phyloP scores from a whole-genome alignment of 2,329 filamentous ascomycete species.

The Pseudogymnoascus destructans region DNA sequence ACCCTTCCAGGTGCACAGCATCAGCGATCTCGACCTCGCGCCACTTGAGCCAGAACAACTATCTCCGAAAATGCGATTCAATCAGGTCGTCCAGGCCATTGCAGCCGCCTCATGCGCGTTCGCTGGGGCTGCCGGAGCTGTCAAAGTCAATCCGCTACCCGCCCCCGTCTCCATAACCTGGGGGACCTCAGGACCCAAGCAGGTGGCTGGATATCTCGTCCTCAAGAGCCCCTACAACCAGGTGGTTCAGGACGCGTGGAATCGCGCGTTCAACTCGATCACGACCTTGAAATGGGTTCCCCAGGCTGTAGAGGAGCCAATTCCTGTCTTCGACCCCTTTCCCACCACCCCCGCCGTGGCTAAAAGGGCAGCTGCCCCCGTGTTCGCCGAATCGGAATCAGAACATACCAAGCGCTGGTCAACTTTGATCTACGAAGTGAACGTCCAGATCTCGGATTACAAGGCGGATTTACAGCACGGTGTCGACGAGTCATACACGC shows the following conservation, averaged over 20 bases:
- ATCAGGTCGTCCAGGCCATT: conserved; percentile 5
- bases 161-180: conserved; percentile 40
- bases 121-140: conserved; percentile 29
- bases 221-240: conserved; percentile 29
- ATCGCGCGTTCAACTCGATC: conserved; percentile 36
- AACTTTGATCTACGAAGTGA: conserved; percentile 30
- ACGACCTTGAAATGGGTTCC: conserved; percentile 40
- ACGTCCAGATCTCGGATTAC: conserved; percentile 33
- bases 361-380: conserved; percentile 15
- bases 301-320: conserved; percentile 37
- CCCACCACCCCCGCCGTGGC: conserved; percentile 27
- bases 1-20: background rate
- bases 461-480: conserved; percentile 39
- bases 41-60: background rate
- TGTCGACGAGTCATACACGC: conserved; percentile 63
- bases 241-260: conserved; percentile 35
- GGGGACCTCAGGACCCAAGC: conserved; percentile 37
- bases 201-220: conserved; percentile 28
- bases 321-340: conserved; percentile 37
- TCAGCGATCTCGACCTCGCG: background rate
- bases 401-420: conserved; percentile 21
- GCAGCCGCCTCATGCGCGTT: conserved; percentile 20
- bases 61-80: conserved; percentile 15
- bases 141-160: conserved; percentile 40
- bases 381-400: background rate